Base-by-base conservation (phyloP, 1,284 basidiomycete species). In the Porodaedalea pini region DNA sequence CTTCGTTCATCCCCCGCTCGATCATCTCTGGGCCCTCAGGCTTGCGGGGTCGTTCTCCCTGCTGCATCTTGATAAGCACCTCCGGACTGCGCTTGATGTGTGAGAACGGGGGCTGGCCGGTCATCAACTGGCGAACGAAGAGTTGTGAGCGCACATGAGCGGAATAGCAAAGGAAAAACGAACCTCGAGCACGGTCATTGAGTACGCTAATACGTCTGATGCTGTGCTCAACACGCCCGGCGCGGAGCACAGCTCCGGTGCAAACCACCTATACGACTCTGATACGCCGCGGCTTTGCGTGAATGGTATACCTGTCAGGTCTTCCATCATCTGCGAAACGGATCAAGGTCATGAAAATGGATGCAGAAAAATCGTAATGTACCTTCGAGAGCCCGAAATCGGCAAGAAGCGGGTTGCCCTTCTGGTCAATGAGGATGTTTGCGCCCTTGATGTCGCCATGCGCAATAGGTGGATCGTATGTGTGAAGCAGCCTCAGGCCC, bases 121-220 rank as follows among this genome's bases (percentile, higher is more conserved):
- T 81, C 66, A 81, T 66, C 1, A 82, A 61, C 80, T 82, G 34
- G 8, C 11, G n/a, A 40, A 8, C 21, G 10, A 29, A 3, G 44
- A 44, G 4, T 37, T 19, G 32, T 2, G 25, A 10, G 51, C n/a
- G 11, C 13, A 48, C 31, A 51, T 7, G 36, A 29, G 21, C 2
- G n/a, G 7, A n/a, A 8, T 15, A 32, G 8, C 11, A 31, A 31
- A 2, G n/a, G 21, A 45, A 8, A 29, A 23, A 41, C 68, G 55
- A 40, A 78, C 81, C 74, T 82, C 80, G 19, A 82, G 68, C 34
- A 79, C 71, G 5, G 80, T 81, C 80, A 82, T 82, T 6, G 69
- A 78, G 44, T 74, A 77, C 13, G 80, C 73, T 59, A 80, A 82
- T 11, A 82, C 71, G 61, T 83, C 81, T 7, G 80, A 76, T 32